Evolutionary conservation across 2,329 filamentous ascomycete species (phyloP), one percentile per base, ranked within the genome.

Genomic region (Colletotrichum cordylinicola): DNA sequence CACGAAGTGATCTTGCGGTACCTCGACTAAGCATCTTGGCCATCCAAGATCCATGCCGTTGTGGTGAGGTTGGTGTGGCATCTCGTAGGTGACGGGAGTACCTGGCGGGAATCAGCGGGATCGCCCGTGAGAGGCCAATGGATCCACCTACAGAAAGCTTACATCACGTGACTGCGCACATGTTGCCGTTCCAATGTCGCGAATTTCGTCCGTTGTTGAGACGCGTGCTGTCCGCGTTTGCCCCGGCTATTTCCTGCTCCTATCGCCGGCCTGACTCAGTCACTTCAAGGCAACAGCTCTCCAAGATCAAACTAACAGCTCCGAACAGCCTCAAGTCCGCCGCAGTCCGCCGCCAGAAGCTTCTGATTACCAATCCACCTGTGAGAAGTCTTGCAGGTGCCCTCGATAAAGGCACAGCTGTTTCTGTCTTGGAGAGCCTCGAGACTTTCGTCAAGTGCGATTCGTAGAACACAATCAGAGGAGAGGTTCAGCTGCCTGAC

Each of bases 41-140:
- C 58, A 15, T 55, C 35, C 74, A 52, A 75, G 64, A 69, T 52
- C 35, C 21, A 21, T 39, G 67, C 13, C 18, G 15, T 18, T 29
- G 64, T 61, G 60, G 13, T 66, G 64, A 65, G 29, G 64, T 58
- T 56, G 58, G 56, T 8, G 27, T n/a, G 39, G 58, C 24, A 39
- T 64, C 33, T 73, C 16, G 33, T 67, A 56, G 43, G 27, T 43
- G 56, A 31, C 64, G 69, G 69, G 69, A 60, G 58, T 68, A 33
- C 64, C 73, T 69, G 62, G 48, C 69, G 69, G 69, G 64, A 75
- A 29, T 68, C 73, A 35, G 64, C 64, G 70, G 70, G 56, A 65
- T 75, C 58, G 35, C 58, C 69, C 73, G 70, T 64, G 33, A 61
- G 55, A 31, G 61, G 60, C 62, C 39, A 21, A 21, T 35, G 62